Conservation (phyloP, 495 filamentous ascomycete species). For the Hyaloscypha hepaticicola region DNA sequence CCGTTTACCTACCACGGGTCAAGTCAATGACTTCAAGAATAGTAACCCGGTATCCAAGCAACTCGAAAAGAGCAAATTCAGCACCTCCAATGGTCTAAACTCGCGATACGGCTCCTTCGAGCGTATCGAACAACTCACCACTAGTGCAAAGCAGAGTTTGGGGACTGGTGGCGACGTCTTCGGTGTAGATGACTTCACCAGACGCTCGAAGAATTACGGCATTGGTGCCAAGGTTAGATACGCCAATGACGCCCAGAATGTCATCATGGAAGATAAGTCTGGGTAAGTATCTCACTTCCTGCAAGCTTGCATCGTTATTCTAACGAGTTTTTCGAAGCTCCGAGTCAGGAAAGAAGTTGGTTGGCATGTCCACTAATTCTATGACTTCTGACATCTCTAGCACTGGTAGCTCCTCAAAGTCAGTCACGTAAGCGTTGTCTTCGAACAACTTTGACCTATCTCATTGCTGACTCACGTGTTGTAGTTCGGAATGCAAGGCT, state of each 20-base stretch:
- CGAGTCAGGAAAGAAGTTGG: background rate
- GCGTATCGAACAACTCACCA: background rate
- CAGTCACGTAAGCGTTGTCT: background rate
- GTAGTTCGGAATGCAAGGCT: background rate
- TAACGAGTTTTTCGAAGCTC: background rate
- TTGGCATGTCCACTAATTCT: background rate
- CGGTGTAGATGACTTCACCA: background rate
- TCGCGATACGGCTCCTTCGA: background rate
- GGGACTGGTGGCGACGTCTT: background rate
- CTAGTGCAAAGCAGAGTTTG: background rate
- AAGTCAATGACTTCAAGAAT: background rate
- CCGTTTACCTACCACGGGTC: background rate
- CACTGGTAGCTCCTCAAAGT: background rate
- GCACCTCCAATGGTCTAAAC: background rate
- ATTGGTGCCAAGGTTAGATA: conserved; percentile 3
- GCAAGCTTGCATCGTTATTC: background rate
- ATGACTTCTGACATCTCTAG: background rate
- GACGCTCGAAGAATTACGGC: background rate
- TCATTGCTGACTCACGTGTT: background rate
- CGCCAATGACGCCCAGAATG: conserved; percentile 2
- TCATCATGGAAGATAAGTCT: conserved; percentile 9
- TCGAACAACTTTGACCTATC: background rate
- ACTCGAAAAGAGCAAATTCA: background rate
- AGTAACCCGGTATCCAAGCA: background rate
- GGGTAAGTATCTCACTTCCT: background rate